A percentile compares a stretch with the other conserved stretches of the same genome.
Evolutionary conservation across 106 monocot genomes (phyloP).

Genomic region (Gastrodia elata): DNA sequence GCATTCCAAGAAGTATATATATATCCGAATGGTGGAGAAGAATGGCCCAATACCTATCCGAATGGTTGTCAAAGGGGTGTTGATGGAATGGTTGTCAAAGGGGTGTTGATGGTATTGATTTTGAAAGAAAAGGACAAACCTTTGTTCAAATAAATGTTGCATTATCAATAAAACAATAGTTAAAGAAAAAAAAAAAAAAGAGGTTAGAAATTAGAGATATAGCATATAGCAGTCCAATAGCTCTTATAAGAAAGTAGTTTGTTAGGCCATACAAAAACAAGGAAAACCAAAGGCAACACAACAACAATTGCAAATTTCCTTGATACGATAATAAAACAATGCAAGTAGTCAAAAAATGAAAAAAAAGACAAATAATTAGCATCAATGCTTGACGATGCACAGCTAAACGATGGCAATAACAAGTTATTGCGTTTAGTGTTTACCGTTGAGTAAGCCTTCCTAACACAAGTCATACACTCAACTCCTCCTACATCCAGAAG

Average conservation of each 20-base stretch:
- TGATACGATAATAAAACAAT: background rate
- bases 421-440: background rate
- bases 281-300: background rate
- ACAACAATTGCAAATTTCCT: background rate
- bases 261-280: background rate
- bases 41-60: no score
- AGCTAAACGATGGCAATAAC: background rate
- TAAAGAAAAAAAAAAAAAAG: no score
- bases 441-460: slow-evolving; percentile 31
- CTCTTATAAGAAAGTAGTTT: background rate
- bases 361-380: background rate
- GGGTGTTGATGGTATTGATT: no score
- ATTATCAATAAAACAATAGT: no score
- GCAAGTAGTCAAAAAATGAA: background rate
- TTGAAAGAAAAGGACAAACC: no score
- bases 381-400: background rate
- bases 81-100: no score
- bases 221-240: background rate
- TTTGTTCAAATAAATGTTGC: no score
- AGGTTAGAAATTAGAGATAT: no score
- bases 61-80: no score
- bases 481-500: slow-evolving; percentile 55
- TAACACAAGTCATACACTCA: slow-evolving; percentile 44
- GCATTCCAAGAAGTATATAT: no score
- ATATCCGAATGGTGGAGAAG: no score